A percentile compares a stretch with the other conserved stretches of the same genome.
Conservation (phyloP, 2,329 filamentous ascomycete species). For the Verticillium zaregamsianum region DNA sequence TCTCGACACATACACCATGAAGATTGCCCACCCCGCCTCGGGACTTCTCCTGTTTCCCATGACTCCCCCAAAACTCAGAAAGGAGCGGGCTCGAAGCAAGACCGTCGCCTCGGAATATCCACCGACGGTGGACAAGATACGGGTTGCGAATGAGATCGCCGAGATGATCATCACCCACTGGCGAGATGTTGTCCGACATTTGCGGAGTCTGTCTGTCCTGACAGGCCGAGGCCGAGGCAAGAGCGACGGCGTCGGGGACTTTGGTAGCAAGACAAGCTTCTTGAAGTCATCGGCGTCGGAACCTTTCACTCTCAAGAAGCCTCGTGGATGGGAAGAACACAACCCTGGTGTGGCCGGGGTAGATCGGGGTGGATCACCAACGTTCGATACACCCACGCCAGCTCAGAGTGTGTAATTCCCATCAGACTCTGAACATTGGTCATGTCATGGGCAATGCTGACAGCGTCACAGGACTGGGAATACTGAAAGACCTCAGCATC, state of each 20-base stretch:
- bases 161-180: constrained; percentile 65
- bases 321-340: constrained; percentile 28
- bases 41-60: constrained; percentile 39
- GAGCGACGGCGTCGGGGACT: constrained; percentile 7
- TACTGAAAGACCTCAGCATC: constrained; percentile 1
- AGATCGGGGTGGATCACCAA: constrained; percentile 27
- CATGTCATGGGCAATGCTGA: constrained; percentile 6
- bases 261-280: constrained; percentile 9
- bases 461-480: constrained; percentile 6
- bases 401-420: constrained; percentile 17
- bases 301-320: constrained; percentile 30
- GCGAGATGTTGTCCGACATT: constrained; percentile 58
- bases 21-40: constrained; percentile 27
- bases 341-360: constrained; percentile 10
- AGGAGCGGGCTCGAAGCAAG: constrained; percentile 31
- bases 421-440: neutral
- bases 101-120: constrained; percentile 14
- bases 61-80: constrained; percentile 37
- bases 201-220: constrained; percentile 42
- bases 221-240: constrained; percentile 10
- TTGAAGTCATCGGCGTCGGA: constrained; percentile 38
- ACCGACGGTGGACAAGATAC: constrained; percentile 42
- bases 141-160: constrained; percentile 53
- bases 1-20: constrained; percentile 47
- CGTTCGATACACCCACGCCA: constrained; percentile 29